Percentiles rank a stretch among this genome's conserved stretches.
Conservation (phyloP, 2,329 filamentous ascomycete genomes). For the Plectosphaerella sp. region DNA sequence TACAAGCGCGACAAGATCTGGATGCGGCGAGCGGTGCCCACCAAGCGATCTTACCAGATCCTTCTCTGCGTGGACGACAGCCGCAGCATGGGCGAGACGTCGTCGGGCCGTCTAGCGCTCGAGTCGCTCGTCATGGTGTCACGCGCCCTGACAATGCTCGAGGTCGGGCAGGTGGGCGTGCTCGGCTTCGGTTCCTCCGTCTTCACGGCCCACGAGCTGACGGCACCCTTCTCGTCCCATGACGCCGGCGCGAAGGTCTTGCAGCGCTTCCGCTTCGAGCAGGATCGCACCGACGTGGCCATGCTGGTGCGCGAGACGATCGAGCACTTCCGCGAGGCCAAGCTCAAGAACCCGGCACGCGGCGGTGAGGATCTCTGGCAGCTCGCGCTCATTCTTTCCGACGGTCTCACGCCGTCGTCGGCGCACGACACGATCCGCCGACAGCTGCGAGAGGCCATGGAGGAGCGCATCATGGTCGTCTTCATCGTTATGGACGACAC, state of each 20-base stretch:
- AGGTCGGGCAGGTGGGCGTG: conserved; percentile 89
- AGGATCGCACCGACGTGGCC: conserved; percentile 81
- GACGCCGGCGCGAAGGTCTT: conserved; percentile 82
- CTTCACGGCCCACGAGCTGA: conserved; percentile 81
- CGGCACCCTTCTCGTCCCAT: conserved; percentile 69
- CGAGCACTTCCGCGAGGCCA: conserved; percentile 73
- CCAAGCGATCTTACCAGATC: conserved; percentile 94
- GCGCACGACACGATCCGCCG: conserved; percentile 80
- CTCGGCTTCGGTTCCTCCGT: conserved; percentile 84
- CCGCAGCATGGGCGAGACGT: conserved; percentile 82
- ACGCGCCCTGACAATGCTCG: conserved; percentile 83
- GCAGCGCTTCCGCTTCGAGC: conserved; percentile 78
- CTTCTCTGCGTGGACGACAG: conserved; percentile 96
- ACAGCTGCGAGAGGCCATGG: conserved; percentile 80
- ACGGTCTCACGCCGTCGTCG: conserved; percentile 79
- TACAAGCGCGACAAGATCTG: conserved; percentile 99
- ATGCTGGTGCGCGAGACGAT: conserved; percentile 74
- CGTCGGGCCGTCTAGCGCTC: conserved; percentile 75
- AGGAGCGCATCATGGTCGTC: conserved; percentile 95
- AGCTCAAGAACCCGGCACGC: conserved; percentile 51
- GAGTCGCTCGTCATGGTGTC: conserved; percentile 92
- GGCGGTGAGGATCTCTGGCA: conserved; percentile 80
- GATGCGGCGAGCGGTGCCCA: conserved; percentile 90
- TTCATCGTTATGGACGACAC: conserved; percentile 89
- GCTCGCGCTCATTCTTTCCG: conserved; percentile 85